Evolutionary conservation across 495 filamentous ascomycete species (phyloP), one percentile per base, ranked within the genome.

Genomic region (Hamigera avellanea): DNA sequence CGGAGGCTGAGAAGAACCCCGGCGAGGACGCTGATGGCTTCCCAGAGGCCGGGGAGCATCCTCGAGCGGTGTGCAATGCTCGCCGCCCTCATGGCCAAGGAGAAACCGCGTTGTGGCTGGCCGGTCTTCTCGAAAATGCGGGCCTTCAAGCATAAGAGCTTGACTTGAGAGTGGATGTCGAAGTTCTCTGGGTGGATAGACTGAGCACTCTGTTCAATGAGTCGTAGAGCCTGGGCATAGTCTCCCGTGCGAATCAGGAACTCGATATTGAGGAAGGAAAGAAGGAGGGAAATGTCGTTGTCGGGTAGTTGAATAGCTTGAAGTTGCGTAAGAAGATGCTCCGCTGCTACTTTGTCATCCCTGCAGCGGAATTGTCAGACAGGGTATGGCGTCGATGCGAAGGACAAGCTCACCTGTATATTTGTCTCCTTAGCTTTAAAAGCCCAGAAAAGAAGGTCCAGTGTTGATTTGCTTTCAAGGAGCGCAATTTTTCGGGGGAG

Each of bases 21-120:
- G 6, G 77, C 70, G 1, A 95, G 54, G 2, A 73, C 69, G 19
- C 75, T 76, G 19, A 93, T 70, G 0, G 86, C 78, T 43, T 80
- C 75, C 78, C 87, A 93, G 13, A 95, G 67, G 23, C 69, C 70
- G 2, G 81, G 71, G 14, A 93, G 61, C 12, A 95, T 61, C 6
- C 77, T 67, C 1, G 82, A 73, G 26, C 79, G 70, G 67, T 81
- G 76, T 1, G 86, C 79, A 21, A 85, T 76, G 50, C 67, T 79
- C 2, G 84, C 83, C 2, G 88, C 91, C 14, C 84, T 71, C 48
- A 95, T 67, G 14, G 79, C 80, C 13, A 93, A 66, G 3, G 81
- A 86, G 50, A 95, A 91, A 1, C 83, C 91, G 43, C 79, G 80
- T 39, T 87, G 76, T 0, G 87, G 75, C 4, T 80, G 76, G 13